Base-by-base conservation (phyloP, 345 rosid species). In the Camelina sativa region DNA sequence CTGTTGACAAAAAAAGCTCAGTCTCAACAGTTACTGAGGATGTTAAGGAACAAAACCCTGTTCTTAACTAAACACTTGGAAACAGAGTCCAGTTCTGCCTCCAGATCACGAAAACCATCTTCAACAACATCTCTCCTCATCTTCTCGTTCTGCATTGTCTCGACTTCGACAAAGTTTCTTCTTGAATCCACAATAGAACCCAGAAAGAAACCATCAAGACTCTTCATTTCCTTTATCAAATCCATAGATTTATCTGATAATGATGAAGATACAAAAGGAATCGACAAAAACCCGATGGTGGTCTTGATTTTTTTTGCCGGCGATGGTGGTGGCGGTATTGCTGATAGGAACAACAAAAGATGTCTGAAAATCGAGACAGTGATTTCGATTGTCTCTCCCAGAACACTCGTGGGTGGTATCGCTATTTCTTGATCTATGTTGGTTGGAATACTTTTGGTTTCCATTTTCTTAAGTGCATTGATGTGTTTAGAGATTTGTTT, bases 11-110 rank as follows among this genome's bases (percentile, higher is more conserved):
- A 59, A 28, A 64, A 67, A 51, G 2, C 11, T 59, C 2, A 17
- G 62, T 68, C 8, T 41, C 46, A 76, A 61, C 50, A 53, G 40
- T 76, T 61, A 62, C 86, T 73, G 57, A 84, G 77, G 11, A 84
- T 82, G 56, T 85, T 82, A 35, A 85, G 87, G 51, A 85, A 73
- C 77, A 75, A 63, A 43, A 87, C 85, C 62, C 86, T 83, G 22
- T 72, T 82, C 50, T 77, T 80, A 11, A 80, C 73, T 8, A 85
- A 71, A 40, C 85, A 74, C 73, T 67, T 79, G 37, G 80, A 83
- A 74, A 85, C 52, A 51, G 74, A 77, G 64, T 82, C 82, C 8
- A 83, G 65, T 22, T 82, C 86, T 47, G 76, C 23, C 73, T 85
- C 91, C 65, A 83, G 34, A 38, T 72, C 83, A 69, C 79, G 58